Base-by-base conservation (phyloP, 1,139 yeast genomes). In the Zygosaccharomyces pseudobailii region DNA sequence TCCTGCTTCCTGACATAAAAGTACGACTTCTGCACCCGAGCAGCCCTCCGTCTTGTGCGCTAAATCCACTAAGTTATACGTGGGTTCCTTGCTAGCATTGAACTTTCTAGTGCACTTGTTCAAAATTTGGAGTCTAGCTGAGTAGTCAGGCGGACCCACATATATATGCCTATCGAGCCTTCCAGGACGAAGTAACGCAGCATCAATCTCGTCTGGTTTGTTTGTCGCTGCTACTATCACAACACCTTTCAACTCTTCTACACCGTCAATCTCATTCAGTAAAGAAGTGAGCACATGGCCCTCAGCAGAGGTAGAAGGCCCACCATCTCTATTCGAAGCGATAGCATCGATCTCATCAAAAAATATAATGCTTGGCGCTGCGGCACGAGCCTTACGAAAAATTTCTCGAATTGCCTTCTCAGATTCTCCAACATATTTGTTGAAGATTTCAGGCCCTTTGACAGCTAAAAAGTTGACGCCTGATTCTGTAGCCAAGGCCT, bases 331-430 rank as follows among this genome's bases (percentile, higher is more conserved):
- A 49, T 85, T 84, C 0, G 87, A 79, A 6, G 95, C 82, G 33
- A 92, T 71, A 0, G 97, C 97, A 68, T 92, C 98, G 45, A 92
- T 88, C 66, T 92, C 98, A 70, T 90, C 97, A 61, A 90, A 89
- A 61, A 90, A 90, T 13, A 90, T 82, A 49, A 90, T 89, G 36
- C 95, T 84, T 5, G 97, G 97, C 0, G 96, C 75, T 0, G 97
- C 96, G 3, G 95, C 87, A 50, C 97, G 73, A 0, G 97, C 97
- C 61, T 89, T 90, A 45, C 94, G 73, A 68, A 90, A 90, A 2
- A 90, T 80, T 61, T 89, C 97, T 55, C 97, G 72, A 19, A 90
- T 83, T 4, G 96, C 85, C 42, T 87, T 76, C 68, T 90, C 97
- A 8, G 94, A 82, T 65, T 90, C 97, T 49, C 97, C 97, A 28